These are phyloP conservation scores for Phanerochaete carnosa DNA, from an alignment of 768 basidiomycete genomes.

Conservation along the genomic window DNA sequence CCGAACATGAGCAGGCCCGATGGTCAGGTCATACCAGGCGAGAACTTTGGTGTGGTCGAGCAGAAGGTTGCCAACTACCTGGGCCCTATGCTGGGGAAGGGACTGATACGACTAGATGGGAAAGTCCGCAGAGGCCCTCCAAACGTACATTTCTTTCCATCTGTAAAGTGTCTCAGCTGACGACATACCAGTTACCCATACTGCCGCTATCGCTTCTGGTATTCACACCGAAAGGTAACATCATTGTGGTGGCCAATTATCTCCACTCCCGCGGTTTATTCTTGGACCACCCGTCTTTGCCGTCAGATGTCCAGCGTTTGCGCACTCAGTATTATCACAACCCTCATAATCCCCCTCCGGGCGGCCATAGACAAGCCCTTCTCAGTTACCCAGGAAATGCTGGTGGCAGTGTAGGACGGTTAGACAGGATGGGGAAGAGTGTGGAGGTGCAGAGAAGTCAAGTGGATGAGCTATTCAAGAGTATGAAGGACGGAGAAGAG, in stretches of 20 bases:
- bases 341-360: slow-evolving; percentile 81
- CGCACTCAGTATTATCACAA: slow-evolving; percentile 72
- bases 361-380: slow-evolving; percentile 49
- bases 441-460: slow-evolving; percentile 91
- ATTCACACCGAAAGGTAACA: slow-evolving; percentile 93
- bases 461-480: slow-evolving; percentile 92
- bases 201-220: slow-evolving; percentile 83
- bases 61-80: slow-evolving; percentile 78
- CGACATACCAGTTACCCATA: slow-evolving; percentile 62
- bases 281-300: slow-evolving; percentile 76
- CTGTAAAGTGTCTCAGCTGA: neutral
- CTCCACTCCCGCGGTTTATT: slow-evolving; percentile 65
- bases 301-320: slow-evolving; percentile 59
- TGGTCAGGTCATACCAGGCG: slow-evolving; percentile 56
- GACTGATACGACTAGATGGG: slow-evolving; percentile 76
- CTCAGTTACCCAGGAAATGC: slow-evolving; percentile 42
- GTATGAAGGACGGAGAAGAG: slow-evolving; percentile 82
- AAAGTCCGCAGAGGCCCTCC: slow-evolving; percentile 64
- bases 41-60: slow-evolving; percentile 81
- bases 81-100: slow-evolving; percentile 82
- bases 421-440: slow-evolving; percentile 68
- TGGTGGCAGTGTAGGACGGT: slow-evolving; percentile 37
- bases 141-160: slow-evolving; percentile 46
- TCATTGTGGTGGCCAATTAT: slow-evolving; percentile 74
- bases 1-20: slow-evolving; percentile 48